Conservation (phyloP, 441 rosid species). For the Kokia cookei region DNA sequence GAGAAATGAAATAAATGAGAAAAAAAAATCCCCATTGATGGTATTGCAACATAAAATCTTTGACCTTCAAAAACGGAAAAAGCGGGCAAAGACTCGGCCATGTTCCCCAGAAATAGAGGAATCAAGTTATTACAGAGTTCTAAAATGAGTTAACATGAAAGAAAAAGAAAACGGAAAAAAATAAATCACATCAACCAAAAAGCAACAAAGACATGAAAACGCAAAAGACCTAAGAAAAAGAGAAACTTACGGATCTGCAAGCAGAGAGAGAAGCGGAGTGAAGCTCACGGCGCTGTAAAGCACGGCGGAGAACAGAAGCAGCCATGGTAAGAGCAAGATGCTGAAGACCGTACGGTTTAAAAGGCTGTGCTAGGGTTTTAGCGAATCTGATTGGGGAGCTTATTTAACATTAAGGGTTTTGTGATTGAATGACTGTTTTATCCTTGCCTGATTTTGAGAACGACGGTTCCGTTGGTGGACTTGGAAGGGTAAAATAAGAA, state of each 20-base stretch:
- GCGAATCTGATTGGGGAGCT: background rate
- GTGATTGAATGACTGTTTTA: background rate
- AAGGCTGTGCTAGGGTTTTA: slow-evolving; percentile 5
- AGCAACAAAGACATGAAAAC: background rate
- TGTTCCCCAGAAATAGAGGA: background rate
- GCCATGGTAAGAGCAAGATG: slow-evolving; percentile 33
- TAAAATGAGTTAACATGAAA: background rate
- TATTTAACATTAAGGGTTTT: background rate
- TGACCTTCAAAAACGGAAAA: background rate
- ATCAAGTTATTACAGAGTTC: background rate
- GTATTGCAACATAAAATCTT: background rate
- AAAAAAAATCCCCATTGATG: background rate
- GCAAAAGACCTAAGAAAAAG: background rate
- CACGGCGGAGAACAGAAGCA: slow-evolving; percentile 35
- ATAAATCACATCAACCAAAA: background rate
- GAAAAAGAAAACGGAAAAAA: background rate
- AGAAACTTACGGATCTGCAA: slow-evolving; percentile 31
- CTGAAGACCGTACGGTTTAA: slow-evolving; percentile 5
- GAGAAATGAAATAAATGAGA: background rate
- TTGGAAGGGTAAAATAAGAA: slow-evolving; percentile 1
- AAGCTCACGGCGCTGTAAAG: slow-evolving; percentile 41
- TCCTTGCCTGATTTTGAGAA: background rate
- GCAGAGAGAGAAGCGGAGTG: slow-evolving; percentile 39
- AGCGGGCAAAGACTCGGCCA: background rate
- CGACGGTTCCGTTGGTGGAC: background rate